Evolutionary conservation across 371 early-diverging fungal species (phyloP).

Genomic region (Apophysomyces sp.): DNA sequence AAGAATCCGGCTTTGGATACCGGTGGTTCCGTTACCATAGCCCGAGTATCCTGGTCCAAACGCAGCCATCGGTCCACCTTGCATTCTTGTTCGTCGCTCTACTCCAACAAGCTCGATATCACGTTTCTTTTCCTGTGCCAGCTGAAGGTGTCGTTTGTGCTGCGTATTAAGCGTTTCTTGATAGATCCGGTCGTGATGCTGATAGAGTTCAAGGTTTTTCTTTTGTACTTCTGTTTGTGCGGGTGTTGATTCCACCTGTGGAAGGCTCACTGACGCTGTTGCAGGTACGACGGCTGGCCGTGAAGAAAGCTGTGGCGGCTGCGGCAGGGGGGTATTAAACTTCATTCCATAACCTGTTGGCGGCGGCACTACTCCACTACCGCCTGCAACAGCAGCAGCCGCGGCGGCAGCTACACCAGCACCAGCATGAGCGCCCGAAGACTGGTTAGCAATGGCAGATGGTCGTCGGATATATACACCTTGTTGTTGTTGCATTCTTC

Average conservation of each 20-base stretch:
- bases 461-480: slow-evolving; percentile 2
- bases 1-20: slow-evolving; percentile 16
- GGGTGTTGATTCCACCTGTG: slow-evolving; percentile 5
- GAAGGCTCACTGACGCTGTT: background rate
- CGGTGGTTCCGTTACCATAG: slow-evolving; percentile 29
- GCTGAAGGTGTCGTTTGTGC: slow-evolving; percentile 36
- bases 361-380: background rate
- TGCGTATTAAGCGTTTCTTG: slow-evolving; percentile 40
- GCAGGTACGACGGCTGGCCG: slow-evolving; percentile 13
- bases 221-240: slow-evolving; percentile 17
- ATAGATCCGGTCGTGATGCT: slow-evolving; percentile 32
- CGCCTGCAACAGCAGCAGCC: slow-evolving; percentile 2
- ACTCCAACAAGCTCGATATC: slow-evolving; percentile 33
- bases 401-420: slow-evolving; percentile 4
- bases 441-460: background rate
- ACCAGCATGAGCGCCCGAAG: background rate
- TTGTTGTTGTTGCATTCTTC: slow-evolving; percentile 3
- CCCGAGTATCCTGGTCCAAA: slow-evolving; percentile 48
- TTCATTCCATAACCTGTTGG: slow-evolving; percentile 1
- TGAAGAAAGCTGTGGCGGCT: slow-evolving; percentile 8
- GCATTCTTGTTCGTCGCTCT: slow-evolving; percentile 26
- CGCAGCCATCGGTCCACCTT: slow-evolving; percentile 18
- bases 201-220: slow-evolving; percentile 24
- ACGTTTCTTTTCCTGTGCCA: slow-evolving; percentile 44
- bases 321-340: background rate